Conservation (phyloP, 1,284 basidiomycete genomes). For the Malassezia equina region DNA sequence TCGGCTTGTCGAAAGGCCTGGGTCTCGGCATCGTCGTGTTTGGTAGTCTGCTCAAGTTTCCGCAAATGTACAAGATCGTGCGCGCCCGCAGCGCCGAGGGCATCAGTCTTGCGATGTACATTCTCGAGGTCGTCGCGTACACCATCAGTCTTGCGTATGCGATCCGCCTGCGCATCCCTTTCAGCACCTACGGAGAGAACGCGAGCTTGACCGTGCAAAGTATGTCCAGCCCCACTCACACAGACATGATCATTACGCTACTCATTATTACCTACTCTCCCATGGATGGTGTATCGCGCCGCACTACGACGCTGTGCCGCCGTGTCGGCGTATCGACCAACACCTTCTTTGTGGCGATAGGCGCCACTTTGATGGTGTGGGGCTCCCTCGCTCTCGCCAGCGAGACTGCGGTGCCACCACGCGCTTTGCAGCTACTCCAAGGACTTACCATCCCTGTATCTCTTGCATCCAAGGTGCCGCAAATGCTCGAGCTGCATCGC, state of each 20-base stretch:
- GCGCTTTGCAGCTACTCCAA: constrained; percentile 33
- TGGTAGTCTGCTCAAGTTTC: constrained; percentile 88
- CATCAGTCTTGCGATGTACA: constrained; percentile 55
- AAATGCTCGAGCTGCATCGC: constrained; percentile 42
- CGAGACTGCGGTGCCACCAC: constrained; percentile 24
- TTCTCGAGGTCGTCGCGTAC: constrained; percentile 67
- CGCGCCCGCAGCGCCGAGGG: constrained; percentile 64
- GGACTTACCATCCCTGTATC: constrained; percentile 42
- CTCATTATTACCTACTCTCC: constrained; percentile 41
- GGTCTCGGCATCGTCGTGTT: constrained; percentile 86
- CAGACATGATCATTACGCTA: constrained; percentile 44
- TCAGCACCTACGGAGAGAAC: constrained; percentile 73
- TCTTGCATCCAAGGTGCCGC: constrained; percentile 43
- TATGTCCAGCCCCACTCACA: constrained; percentile 9
- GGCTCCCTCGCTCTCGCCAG: constrained; percentile 54
- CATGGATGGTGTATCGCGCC: constrained; percentile 25
- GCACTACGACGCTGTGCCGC: constrained; percentile 17
- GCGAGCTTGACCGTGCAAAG: constrained; percentile 44
- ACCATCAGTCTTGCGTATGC: constrained; percentile 74
- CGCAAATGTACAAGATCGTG: constrained; percentile 61
- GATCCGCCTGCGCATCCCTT: constrained; percentile 69
- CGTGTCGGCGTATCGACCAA: constrained; percentile 9
- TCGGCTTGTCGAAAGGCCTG: constrained; percentile 79
- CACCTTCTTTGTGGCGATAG: constrained; percentile 49
- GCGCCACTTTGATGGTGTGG: constrained; percentile 73